Conservation (phyloP, 768 basidiomycete genomes). For the Termitomyces sp. region DNA sequence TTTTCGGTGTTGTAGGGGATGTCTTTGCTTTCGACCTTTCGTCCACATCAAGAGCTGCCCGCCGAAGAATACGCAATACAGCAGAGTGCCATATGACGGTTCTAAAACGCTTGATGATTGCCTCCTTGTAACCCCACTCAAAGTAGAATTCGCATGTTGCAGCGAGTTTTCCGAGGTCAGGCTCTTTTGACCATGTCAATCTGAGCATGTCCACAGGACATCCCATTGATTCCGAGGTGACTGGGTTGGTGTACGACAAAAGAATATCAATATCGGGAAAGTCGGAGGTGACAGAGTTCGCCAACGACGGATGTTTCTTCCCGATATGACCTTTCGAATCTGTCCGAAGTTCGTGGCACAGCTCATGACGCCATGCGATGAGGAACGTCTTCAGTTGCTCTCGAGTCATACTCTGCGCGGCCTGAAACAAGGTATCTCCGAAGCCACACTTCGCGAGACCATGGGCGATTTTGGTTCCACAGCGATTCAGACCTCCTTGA, state of each 20-base stretch:
- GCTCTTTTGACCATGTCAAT: conserved; percentile 50
- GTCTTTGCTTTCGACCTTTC: conserved; percentile 3
- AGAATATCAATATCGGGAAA: conserved; percentile 76
- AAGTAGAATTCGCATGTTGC: conserved; percentile 81
- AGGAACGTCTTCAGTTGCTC: conserved; percentile 48
- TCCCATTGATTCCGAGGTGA: conserved; percentile 62
- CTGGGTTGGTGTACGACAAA: conserved; percentile 70
- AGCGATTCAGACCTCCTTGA: conserved; percentile 59
- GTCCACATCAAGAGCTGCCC: conserved; percentile 50
- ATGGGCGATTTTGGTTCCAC: conserved; percentile 66
- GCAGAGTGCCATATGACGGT: conserved; percentile 78
- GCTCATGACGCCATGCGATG: conserved; percentile 52
- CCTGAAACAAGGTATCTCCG: conserved; percentile 60
- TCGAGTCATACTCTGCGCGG: conserved; percentile 43
- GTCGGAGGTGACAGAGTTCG: conserved; percentile 53
- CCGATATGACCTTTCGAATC: conserved; percentile 61
- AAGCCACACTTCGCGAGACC: conserved; percentile 80
- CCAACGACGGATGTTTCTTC: conserved; percentile 57
- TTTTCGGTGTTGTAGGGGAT: conserved; percentile 34
- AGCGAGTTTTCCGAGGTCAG: conserved; percentile 67
- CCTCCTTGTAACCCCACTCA: conserved; percentile 85
- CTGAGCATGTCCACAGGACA: conserved; percentile 27
- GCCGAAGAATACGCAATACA: conserved; percentile 65
- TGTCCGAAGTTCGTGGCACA: conserved; percentile 61
- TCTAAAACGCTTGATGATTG: conserved; percentile 79